These are phyloP conservation scores for Debaryomycetaceae sp. DNA, from an alignment of 1,139 yeast genomes.

Conservation along the genomic window DNA sequence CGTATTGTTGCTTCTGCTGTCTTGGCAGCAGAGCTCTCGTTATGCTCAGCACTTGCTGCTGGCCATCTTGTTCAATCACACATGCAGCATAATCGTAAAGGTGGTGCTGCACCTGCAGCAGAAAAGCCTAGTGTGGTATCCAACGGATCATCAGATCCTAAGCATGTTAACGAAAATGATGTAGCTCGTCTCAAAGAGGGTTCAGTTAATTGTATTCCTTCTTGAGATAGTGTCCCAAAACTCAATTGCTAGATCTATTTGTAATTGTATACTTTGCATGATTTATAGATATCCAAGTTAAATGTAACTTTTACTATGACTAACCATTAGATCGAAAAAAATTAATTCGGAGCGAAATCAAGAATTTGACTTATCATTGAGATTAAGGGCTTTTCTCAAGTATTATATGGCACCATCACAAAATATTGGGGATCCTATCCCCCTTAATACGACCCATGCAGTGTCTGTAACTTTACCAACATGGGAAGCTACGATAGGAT, in stretches of 20 bases:
- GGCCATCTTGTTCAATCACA: constrained; percentile 98
- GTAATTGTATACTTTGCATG: constrained; percentile 3
- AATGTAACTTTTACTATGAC: background rate
- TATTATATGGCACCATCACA: constrained; percentile 26
- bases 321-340: background rate
- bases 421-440: constrained; percentile 79
- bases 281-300: background rate
- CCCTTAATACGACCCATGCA: constrained; percentile 86
- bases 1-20: constrained; percentile 92
- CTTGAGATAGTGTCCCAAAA: constrained; percentile 17
- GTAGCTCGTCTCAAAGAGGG: constrained; percentile 63
- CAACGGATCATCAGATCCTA: constrained; percentile 12
- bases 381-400: too few species aligned
- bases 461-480: constrained; percentile 92
- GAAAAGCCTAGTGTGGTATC: constrained; percentile 16
- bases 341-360: too few species aligned
- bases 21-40: constrained; percentile 91
- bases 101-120: constrained; percentile 39
- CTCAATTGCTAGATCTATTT: constrained; percentile 2
- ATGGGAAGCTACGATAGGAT: constrained; percentile 89
- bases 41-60: constrained; percentile 94
- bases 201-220: constrained; percentile 66
- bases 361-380: too few species aligned
- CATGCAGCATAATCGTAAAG: constrained; percentile 90
- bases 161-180: constrained; percentile 9